These are phyloP conservation scores for Aspergillus sp. DNA, from an alignment of 2,329 filamentous ascomycete genomes.

Conservation along the genomic window DNA sequence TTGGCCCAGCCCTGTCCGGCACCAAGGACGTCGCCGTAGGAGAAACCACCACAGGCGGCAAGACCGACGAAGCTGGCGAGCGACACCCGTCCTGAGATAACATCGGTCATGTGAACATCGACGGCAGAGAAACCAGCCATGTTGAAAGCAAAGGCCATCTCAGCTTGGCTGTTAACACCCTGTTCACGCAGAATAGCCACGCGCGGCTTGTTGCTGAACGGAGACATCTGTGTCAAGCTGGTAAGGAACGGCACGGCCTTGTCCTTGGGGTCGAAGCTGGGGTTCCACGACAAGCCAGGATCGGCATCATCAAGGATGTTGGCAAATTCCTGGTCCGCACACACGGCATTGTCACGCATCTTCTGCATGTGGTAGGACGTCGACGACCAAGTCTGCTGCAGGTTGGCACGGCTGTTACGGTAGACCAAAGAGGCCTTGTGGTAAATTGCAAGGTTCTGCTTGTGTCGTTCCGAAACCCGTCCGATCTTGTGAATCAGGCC, in stretches of 20 bases:
- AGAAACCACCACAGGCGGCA: slow-evolving; percentile 95
- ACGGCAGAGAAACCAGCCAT: slow-evolving; percentile 87
- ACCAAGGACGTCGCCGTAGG: slow-evolving; percentile 86
- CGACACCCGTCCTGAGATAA: slow-evolving; percentile 74
- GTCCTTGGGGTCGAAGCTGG: slow-evolving; percentile 77
- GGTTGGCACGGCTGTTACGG: slow-evolving; percentile 65
- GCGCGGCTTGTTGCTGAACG: slow-evolving; percentile 64
- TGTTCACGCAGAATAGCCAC: slow-evolving; percentile 95
- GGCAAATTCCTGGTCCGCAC: slow-evolving; percentile 79
- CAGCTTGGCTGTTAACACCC: slow-evolving; percentile 92
- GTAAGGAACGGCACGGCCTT: slow-evolving; percentile 69
- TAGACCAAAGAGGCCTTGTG: slow-evolving; percentile 69
- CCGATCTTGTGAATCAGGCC: slow-evolving; percentile 84
- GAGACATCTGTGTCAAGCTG: slow-evolving; percentile 56
- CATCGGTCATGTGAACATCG: slow-evolving; percentile 95
- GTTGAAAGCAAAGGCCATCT: slow-evolving; percentile 96
- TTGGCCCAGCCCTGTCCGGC: slow-evolving; percentile 98
- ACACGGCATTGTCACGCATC: slow-evolving; percentile 81
- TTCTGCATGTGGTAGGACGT: slow-evolving; percentile 92
- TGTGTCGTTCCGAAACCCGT: slow-evolving; percentile 63
- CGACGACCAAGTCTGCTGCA: slow-evolving; percentile 85
- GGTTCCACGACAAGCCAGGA: slow-evolving; percentile 79
- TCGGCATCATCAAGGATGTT: slow-evolving; percentile 73
- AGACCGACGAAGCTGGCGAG: slow-evolving; percentile 82
- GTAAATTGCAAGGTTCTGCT: slow-evolving; percentile 75